Percentiles rank a stretch among this genome's conserved stretches.
Conservation (phyloP, 2,329 filamentous ascomycete genomes). For the Calonectria pteridis region DNA sequence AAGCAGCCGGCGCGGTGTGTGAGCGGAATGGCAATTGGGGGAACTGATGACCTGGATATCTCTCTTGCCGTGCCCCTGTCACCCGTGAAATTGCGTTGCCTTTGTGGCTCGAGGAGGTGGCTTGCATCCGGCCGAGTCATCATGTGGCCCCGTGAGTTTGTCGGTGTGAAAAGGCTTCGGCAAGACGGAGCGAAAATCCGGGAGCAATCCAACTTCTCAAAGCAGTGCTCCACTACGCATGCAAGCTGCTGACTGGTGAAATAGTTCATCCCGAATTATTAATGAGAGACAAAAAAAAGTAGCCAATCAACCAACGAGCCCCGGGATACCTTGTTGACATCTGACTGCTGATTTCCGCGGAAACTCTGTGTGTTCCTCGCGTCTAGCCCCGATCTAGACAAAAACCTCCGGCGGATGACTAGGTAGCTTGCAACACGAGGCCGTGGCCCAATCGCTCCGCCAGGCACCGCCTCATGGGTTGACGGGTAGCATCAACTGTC, state of each 20-base stretch:
- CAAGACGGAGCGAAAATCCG: conserved; percentile 1
- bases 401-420: not conserved
- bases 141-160: conserved; percentile 7
- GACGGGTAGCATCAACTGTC: not conserved
- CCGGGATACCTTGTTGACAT: not conserved
- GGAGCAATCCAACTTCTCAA: not conserved
- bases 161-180: conserved; percentile 1
- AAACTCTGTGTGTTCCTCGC: not conserved
- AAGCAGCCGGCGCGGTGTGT: not conserved
- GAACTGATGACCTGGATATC: not conserved
- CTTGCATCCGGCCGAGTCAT: not conserved
- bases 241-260: not conserved
- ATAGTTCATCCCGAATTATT: not conserved
- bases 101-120: not conserved
- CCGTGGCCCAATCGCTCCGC: not conserved
- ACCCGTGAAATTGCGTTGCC: not conserved
- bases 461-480: conserved; percentile 6
- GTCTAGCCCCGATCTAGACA: not conserved
- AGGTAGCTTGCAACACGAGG: not conserved
- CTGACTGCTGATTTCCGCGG: not conserved
- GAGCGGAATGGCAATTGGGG: not conserved
- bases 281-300: not conserved
- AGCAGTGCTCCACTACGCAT: not conserved
- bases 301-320: not conserved
- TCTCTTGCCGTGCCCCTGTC: not conserved